phyloP scores from a whole-genome alignment of 1,284 basidiomycete genomes.

The Boletus holoroseus region DNA sequence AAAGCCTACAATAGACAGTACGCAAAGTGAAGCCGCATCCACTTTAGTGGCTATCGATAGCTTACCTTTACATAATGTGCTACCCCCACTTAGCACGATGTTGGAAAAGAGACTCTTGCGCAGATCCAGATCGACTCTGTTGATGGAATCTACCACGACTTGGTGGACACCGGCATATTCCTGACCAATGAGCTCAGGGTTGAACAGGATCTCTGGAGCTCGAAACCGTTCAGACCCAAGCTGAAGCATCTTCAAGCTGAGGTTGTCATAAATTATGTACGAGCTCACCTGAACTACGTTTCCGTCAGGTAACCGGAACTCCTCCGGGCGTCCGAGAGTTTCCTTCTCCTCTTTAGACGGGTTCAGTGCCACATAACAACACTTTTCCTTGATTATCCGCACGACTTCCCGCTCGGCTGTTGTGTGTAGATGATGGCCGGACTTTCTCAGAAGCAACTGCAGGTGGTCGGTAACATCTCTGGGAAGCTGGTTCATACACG shows the following conservation, averaged over 20 bases:
- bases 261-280: not conserved
- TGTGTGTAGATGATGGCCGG: conserved; percentile 93
- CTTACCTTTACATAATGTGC: conserved; percentile 86
- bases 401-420: conserved; percentile 98
- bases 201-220: conserved; percentile 97
- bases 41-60: conserved; percentile 5
- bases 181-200: conserved; percentile 93
- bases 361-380: conserved; percentile 90
- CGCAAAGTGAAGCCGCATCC: conserved; percentile 6
- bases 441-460: conserved; percentile 89
- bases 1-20: conserved; percentile 58
- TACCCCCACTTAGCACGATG: conserved; percentile 95
- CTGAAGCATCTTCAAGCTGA: conserved; percentile 38
- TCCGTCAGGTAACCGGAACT: conserved; percentile 94
- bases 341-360: conserved; percentile 96
- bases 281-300: conserved; percentile 79
- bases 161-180: conserved; percentile 98
- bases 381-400: conserved; percentile 96
- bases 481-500: conserved; percentile 16
- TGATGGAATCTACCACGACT: conserved; percentile 86
- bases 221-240: conserved; percentile 94
- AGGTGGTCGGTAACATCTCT: conserved; percentile 97
- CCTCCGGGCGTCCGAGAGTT: conserved; percentile 68
- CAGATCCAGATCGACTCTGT: conserved; percentile 82
- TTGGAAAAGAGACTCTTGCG: conserved; percentile 95